These are phyloP conservation scores for Ogataea polymorpha DNA, from an alignment of 805 yeast species.

Conservation along the genomic window DNA sequence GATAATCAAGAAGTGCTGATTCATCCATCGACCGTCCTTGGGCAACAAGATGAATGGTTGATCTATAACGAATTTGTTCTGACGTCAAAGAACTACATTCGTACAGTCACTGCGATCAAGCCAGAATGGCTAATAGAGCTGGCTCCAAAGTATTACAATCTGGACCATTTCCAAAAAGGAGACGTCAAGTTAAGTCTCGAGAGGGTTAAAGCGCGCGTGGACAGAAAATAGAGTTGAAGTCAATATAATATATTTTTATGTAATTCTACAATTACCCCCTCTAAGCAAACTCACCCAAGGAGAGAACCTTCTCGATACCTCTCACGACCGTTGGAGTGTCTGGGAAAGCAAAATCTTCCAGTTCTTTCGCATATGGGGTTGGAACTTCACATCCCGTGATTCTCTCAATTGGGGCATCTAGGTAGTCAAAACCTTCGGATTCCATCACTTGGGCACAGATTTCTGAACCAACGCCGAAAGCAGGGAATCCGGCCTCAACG, in stretches of 20 bases:
- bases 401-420: slow-evolving; percentile 98
- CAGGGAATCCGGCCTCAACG: slow-evolving; percentile 97
- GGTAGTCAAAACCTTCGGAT: slow-evolving; percentile 95
- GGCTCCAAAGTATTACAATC: slow-evolving; percentile 69
- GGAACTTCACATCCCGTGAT: slow-evolving; percentile 99
- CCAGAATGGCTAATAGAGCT: slow-evolving; percentile 91
- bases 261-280: slow-evolving; percentile 5
- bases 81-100: slow-evolving; percentile 87
- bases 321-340: slow-evolving; percentile 85
- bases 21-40: slow-evolving; percentile 90
- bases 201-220: slow-evolving; percentile 49
- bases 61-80: slow-evolving; percentile 93
- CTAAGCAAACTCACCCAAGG: slow-evolving; percentile 43
- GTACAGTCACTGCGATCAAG: slow-evolving; percentile 87
- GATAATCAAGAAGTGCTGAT: slow-evolving; percentile 94
- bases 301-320: slow-evolving; percentile 78
- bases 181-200: slow-evolving; percentile 71
- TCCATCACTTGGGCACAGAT: slow-evolving; percentile 97
- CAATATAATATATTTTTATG: slow-evolving; percentile 9
- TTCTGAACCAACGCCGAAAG: slow-evolving; percentile 98
- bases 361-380: slow-evolving; percentile 94
- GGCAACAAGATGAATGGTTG: slow-evolving; percentile 90
- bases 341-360: slow-evolving; percentile 99
- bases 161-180: slow-evolving; percentile 61
- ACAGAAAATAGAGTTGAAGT: slow-evolving; percentile 34